Evolutionary conservation across 2,329 filamentous ascomycete genomes (phyloP).

Genomic region (Aspergillus pseudoterreus): DNA sequence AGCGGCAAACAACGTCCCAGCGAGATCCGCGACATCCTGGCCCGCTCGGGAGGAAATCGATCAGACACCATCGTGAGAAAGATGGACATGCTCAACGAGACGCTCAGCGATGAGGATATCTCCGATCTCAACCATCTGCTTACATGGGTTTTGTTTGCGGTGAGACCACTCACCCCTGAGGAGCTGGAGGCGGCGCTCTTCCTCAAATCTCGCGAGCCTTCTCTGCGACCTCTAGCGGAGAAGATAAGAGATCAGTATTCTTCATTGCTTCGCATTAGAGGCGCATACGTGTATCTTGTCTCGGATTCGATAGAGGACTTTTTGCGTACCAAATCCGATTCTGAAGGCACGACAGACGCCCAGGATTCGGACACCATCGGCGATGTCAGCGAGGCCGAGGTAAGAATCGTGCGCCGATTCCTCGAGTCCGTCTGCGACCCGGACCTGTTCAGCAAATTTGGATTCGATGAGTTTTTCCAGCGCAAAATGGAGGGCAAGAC

Average conservation of each 20-base stretch:
- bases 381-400: conserved; percentile 17
- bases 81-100: conserved; percentile 17
- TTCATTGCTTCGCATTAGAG: conserved; percentile 15
- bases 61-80: conserved; percentile 20
- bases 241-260: conserved; percentile 24
- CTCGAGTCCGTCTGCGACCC: conserved; percentile 23
- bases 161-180: conserved; percentile 4
- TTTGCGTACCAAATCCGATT: conserved; percentile 3
- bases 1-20: conserved; percentile 22
- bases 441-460: conserved; percentile 22
- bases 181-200: conserved; percentile 19
- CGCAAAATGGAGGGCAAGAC: conserved; percentile 18
- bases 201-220: conserved; percentile 20
- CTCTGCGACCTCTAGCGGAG: conserved; percentile 22
- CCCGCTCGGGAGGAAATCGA: conserved; percentile 21
- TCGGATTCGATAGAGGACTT: conserved; percentile 22
- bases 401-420: conserved; percentile 22
- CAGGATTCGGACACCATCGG: conserved; percentile 2
- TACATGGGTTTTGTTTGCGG: conserved; percentile 16
- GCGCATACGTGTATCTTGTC: conserved; percentile 11
- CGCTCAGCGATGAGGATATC: conserved; percentile 23
- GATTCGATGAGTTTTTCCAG: conserved; percentile 25
- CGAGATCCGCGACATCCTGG: conserved; percentile 22
- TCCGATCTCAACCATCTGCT: conserved; percentile 23
- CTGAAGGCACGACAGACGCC: background rate